A percentile compares a stretch with the other conserved stretches of the same genome.
Conservation (phyloP, 169 alveolate species). For the Perkinsus olseni region DNA sequence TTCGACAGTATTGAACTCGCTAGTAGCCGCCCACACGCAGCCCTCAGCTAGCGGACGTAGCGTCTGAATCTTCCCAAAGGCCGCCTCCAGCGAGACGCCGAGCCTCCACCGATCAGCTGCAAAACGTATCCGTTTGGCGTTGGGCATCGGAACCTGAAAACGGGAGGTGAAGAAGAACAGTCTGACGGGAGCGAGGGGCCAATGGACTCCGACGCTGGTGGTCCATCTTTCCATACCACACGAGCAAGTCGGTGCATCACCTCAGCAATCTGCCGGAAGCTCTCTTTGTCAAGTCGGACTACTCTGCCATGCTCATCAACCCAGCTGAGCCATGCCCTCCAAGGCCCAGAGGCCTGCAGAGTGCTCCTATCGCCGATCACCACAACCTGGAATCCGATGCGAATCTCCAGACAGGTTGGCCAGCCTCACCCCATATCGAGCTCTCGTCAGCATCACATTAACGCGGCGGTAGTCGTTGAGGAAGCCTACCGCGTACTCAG, state of each 20-base stretch:
- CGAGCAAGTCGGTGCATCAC: too few relatives aligned
- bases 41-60: neutral
- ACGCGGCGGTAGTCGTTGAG: constrained; percentile 77
- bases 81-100: neutral
- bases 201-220: too few relatives aligned
- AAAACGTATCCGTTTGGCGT: neutral
- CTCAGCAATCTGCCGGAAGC: neutral
- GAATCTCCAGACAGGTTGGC: neutral
- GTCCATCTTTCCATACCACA: too few relatives aligned
- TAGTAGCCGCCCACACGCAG: neutral
- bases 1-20: neutral
- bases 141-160: neutral
- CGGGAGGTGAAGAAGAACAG: neutral
- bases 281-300: neutral
- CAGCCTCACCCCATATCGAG: constrained; percentile 39
- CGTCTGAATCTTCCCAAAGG: neutral
- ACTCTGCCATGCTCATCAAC: neutral
- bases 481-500: constrained; percentile 75
- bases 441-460: constrained; percentile 88
- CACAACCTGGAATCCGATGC: neutral
- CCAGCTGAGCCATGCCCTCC: neutral
- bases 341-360: neutral
- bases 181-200: too few relatives aligned
- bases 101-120: neutral
- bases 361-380: neutral